Evolutionary conservation across 1,139 yeast species (phyloP).

Genomic region (Yamadazyma conglobata): DNA sequence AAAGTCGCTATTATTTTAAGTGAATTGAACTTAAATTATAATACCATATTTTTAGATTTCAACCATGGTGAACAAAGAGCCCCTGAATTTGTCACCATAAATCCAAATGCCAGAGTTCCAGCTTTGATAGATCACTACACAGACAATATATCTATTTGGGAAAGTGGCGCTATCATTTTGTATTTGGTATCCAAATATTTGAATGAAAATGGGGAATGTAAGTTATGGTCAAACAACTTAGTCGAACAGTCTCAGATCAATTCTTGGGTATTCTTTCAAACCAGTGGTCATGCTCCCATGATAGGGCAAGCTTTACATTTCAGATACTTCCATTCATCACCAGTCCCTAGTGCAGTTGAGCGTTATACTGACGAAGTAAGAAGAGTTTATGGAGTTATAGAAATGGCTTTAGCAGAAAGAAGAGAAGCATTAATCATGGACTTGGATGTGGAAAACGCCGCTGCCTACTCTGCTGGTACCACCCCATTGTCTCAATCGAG

Average conservation of each 20-base stretch:
- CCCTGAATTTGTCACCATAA: slow-evolving; percentile 86
- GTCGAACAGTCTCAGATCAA: slow-evolving; percentile 83
- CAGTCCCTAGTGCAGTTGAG: slow-evolving; percentile 85
- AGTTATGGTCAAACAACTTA: slow-evolving; percentile 76
- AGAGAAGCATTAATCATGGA: slow-evolving; percentile 91
- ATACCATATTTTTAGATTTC: slow-evolving; percentile 84
- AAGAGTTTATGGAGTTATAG: slow-evolving; percentile 90
- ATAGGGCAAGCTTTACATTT: slow-evolving; percentile 96
- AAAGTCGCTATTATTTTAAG: slow-evolving; percentile 89
- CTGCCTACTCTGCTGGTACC: slow-evolving; percentile 85
- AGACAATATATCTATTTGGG: slow-evolving; percentile 86
- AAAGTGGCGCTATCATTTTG: slow-evolving; percentile 84
- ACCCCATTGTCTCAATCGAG: slow-evolving; percentile 83
- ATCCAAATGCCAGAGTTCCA: slow-evolving; percentile 94
- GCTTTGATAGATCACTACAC: slow-evolving; percentile 85
- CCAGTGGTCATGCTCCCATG: slow-evolving; percentile 97
- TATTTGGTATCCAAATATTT: slow-evolving; percentile 69
- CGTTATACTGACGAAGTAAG: slow-evolving; percentile 92
- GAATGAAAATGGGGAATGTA: slow-evolving; percentile 69
- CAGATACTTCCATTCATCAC: slow-evolving; percentile 83
- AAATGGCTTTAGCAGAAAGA: slow-evolving; percentile 91
- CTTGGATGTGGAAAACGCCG: slow-evolving; percentile 80
- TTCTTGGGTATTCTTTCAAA: slow-evolving; percentile 91
- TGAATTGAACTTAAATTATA: slow-evolving; percentile 75
- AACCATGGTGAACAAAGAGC: slow-evolving; percentile 88